These are phyloP conservation scores for Brassica incana DNA, from an alignment of 345 rosid species.

Conservation along the genomic window DNA sequence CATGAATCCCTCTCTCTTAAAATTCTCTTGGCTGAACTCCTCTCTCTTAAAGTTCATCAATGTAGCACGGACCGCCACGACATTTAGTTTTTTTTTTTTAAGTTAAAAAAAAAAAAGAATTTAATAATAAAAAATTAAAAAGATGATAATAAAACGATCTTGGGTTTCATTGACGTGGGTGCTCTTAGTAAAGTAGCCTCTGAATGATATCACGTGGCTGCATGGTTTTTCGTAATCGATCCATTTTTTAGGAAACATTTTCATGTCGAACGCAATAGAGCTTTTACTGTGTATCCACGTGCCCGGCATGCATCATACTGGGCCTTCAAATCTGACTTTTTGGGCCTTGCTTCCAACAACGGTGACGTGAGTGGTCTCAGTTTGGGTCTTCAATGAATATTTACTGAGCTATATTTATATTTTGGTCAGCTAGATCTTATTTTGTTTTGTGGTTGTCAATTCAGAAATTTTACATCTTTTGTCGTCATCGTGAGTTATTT, in stretches of 20 bases:
- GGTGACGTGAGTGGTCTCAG: neutral
- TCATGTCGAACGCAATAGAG: constrained; percentile 12
- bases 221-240: constrained; percentile 16
- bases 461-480: neutral
- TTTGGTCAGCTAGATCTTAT: neutral
- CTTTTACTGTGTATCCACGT: constrained; percentile 30
- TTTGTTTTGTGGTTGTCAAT: constrained; percentile 17
- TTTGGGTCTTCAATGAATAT: neutral
- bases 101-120: too few species aligned
- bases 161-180: too few species aligned
- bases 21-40: too few species aligned
- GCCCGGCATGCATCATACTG: constrained; percentile 29
- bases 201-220: constrained; percentile 28
- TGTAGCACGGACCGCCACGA: too few species aligned
- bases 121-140: too few species aligned
- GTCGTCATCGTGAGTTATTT: constrained; percentile 26
- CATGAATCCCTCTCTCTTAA: too few species aligned
- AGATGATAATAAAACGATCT: too few species aligned
- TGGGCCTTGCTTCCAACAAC: constrained; percentile 28
- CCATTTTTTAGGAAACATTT: constrained; percentile 14
- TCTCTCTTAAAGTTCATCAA: too few species aligned
- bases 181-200: neutral
- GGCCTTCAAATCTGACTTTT: constrained; percentile 19
- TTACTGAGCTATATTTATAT: neutral
- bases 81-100: too few species aligned